A percentile compares a stretch with the other conserved stretches of the same genome.
These are phyloP conservation scores for Coemansia sp. DNA, from an alignment of 192 early-diverging fungal genomes.

Conservation along the genomic window DNA sequence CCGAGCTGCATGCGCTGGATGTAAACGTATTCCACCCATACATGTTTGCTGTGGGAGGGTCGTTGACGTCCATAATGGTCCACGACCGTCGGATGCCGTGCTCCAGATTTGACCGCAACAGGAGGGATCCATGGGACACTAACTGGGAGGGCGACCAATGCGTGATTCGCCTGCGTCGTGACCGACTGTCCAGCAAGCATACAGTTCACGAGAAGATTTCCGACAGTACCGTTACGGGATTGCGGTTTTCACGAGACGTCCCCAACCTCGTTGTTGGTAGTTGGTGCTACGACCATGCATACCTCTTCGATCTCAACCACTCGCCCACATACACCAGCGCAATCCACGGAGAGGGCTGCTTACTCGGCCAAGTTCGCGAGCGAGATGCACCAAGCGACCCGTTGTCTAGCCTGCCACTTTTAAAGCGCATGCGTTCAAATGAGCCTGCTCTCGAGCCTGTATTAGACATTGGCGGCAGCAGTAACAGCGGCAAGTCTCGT, in stretches of 20 bases:
- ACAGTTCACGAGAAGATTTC: slow-evolving; percentile 18
- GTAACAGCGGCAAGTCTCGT: not conserved
- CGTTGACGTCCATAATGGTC: slow-evolving; percentile 48
- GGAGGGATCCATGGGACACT: not conserved
- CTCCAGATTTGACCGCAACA: not conserved
- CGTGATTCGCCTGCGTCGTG: slow-evolving; percentile 33
- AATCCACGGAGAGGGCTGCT: not conserved
- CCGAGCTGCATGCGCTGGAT: slow-evolving; percentile 55
- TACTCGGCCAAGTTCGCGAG: not conserved
- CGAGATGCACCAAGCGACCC: not conserved
- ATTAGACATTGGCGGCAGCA: not conserved
- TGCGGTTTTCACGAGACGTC: slow-evolving; percentile 39
- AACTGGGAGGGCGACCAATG: slow-evolving; percentile 37
- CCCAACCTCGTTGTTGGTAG: slow-evolving; percentile 55
- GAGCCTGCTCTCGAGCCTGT: not conserved
- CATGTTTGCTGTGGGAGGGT: slow-evolving; percentile 62
- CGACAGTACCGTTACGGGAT: slow-evolving; percentile 37
- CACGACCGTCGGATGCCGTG: slow-evolving; percentile 54
- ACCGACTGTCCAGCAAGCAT: not conserved
- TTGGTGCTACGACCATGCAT: slow-evolving; percentile 58
- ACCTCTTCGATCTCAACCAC: slow-evolving; percentile 57
- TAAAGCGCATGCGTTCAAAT: slow-evolving; percentile 23
- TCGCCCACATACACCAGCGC: slow-evolving; percentile 24
- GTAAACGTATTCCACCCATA: slow-evolving; percentile 50
- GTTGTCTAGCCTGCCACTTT: not conserved